Evolutionary conservation across 129 eudicot species (phyloP).

Genomic region (Lactuca sativa): DNA sequence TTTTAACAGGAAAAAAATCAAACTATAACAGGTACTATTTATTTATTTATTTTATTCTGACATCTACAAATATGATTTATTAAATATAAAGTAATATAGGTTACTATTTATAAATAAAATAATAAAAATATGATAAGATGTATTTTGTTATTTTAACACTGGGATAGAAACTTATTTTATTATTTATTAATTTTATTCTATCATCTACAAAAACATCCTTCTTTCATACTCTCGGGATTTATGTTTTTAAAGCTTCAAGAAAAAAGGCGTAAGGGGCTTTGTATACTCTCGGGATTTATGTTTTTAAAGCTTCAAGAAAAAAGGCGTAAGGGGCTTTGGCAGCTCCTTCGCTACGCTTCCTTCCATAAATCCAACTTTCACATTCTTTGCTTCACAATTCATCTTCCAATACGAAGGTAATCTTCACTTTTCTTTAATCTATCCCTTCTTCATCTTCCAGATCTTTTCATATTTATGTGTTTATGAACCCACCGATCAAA

Average conservation of each 20-base stretch:
- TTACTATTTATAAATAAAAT: too few relatives aligned
- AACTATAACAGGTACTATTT: too few relatives aligned
- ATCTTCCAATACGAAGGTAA: conserved; percentile 30
- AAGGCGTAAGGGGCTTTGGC: conserved; percentile 23
- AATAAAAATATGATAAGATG: too few relatives aligned
- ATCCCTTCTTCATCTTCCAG: conserved; percentile 5
- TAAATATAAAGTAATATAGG: background rate
- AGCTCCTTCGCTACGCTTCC: conserved; percentile 38
- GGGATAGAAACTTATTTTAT: background rate
- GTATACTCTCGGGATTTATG: conserved; percentile 43
- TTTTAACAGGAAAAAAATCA: too few relatives aligned
- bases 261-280: conserved; percentile 26
- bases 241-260: conserved; percentile 25
- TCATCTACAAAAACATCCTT: conserved; percentile 40
- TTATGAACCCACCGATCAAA: background rate
- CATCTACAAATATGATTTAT: background rate
- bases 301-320: conserved; percentile 21
- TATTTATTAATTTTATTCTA: conserved; percentile 15
- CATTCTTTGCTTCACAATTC: conserved; percentile 28
- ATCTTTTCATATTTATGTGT: background rate
- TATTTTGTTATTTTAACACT: background rate
- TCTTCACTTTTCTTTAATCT: background rate
- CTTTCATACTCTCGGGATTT: conserved; percentile 39
- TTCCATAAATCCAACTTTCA: conserved; percentile 21
- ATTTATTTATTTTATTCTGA: too few relatives aligned